Conservation (phyloP, 345 rosid genomes). For the Rhizophora mangle region DNA sequence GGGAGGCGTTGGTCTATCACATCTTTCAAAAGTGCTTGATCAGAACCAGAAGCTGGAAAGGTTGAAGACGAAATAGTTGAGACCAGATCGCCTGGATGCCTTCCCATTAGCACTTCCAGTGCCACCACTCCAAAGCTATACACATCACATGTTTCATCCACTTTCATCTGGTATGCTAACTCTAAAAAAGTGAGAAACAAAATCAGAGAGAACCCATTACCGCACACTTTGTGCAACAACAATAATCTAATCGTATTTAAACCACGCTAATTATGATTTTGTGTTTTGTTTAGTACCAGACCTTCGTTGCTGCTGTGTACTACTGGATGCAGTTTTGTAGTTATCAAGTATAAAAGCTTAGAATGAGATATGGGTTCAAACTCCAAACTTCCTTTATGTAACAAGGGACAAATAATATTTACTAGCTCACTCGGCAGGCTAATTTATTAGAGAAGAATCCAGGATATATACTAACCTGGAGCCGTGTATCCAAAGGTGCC, state of each 20-base stretch:
- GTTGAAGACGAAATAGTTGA: slow-evolving; percentile 1
- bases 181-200: neutral
- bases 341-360: too few species aligned
- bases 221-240: neutral
- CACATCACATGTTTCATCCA: slow-evolving; percentile 12
- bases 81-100: slow-evolving; percentile 11
- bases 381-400: too few species aligned
- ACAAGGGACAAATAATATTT: too few species aligned
- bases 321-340: too few species aligned
- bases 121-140: slow-evolving; percentile 16
- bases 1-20: slow-evolving; percentile 11
- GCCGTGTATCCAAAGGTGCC: slow-evolving; percentile 17
- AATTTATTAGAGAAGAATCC: too few species aligned
- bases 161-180: slow-evolving; percentile 9
- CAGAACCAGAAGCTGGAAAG: neutral
- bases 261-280: neutral
- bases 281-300: neutral
- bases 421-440: too few species aligned
- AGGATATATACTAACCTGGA: neutral
- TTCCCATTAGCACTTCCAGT: slow-evolving; percentile 12
- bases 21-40: neutral
- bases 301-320: too few species aligned
- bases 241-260: neutral
- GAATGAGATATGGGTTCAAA: neutral
- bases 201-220: neutral